Conservation (phyloP, 495 filamentous ascomycete species). For the Staphylotrichum tortipilum region DNA sequence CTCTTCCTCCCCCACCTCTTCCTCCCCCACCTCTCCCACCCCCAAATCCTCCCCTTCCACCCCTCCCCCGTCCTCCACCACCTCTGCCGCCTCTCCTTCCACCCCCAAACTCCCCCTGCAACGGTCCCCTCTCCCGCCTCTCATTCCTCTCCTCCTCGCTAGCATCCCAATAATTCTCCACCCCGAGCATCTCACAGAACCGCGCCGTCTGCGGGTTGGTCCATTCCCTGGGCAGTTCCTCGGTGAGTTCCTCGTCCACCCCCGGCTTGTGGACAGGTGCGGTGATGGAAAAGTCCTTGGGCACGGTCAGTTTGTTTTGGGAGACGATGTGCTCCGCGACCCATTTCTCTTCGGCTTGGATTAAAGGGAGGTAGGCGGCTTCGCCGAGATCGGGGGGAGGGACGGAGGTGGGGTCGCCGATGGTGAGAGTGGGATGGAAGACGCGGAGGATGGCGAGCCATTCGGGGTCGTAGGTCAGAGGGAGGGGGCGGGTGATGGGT, state of each 20-base stretch:
- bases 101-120: conserved; percentile 25
- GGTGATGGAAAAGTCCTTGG: conserved; percentile 65
- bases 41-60: conserved; percentile 27
- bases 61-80: conserved; percentile 22
- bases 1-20: conserved; percentile 30
- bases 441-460: conserved; percentile 89
- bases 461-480: conserved; percentile 78
- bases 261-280: conserved; percentile 58
- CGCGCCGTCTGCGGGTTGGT: conserved; percentile 68
- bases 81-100: conserved; percentile 21
- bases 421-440: conserved; percentile 52
- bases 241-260: conserved; percentile 21
- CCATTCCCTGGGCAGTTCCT: conserved; percentile 59
- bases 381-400: conserved; percentile 53
- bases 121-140: conserved; percentile 38
- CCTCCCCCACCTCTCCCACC: conserved; percentile 30
- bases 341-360: conserved; percentile 62
- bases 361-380: conserved; percentile 49
- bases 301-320: conserved; percentile 52
- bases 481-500: conserved; percentile 16
- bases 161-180: conserved; percentile 67
- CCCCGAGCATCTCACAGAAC: conserved; percentile 71
- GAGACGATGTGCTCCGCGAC: conserved; percentile 62
- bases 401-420: conserved; percentile 47
- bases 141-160: conserved; percentile 57